Evolutionary conservation across 495 filamentous ascomycete genomes (phyloP), one percentile per base, ranked within the genome.

Genomic region (Chaetomidium leptoderma): DNA sequence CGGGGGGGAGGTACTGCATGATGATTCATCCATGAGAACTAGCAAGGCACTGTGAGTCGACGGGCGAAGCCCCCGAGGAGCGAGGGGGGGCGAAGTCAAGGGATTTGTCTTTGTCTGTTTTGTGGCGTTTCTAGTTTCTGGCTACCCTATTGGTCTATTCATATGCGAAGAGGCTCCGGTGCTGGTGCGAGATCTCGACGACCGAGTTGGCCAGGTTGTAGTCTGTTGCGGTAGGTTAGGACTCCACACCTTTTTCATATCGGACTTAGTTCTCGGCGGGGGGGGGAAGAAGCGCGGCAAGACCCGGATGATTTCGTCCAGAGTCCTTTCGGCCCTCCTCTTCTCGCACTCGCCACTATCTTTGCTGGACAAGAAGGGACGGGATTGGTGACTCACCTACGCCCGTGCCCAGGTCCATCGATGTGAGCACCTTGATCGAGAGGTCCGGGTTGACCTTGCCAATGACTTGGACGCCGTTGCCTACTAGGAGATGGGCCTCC

Each of bases 381-480:
- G 1, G 19, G n/a, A 24, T 14, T 26, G 26, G 10, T 53, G 24
- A 73, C 81, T 59, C 77, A 89, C 86, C 83, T 52, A 90, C 79
- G 61, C 80, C 76, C 13, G 63, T 81, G 26, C 92, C 92, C 70
- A 95, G 88, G 72, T 97, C 92, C 51, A 81, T 83, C 13, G 85
- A 83, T 43, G 77, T 86, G 44, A 95, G 74, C 37, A 90, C 86
- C 63, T 86, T 86, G 44, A 98, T 70, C 16, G 81, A 83, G 39
- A 93, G 73, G 64, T 95, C 91, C 62, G 77, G 76, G 61, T 91
- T 85, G 54, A 98, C 92, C 72, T 93, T 97, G 52, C 91, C 95
- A 40, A 97, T 86, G 58, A 98, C 74, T 74, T 98, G 95, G 17
- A 88, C 85, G 43, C 88, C 82, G 70, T 89, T 90, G 50, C 88